Conservation (phyloP, 306 rosid species). For the Lathyrus sativus region DNA sequence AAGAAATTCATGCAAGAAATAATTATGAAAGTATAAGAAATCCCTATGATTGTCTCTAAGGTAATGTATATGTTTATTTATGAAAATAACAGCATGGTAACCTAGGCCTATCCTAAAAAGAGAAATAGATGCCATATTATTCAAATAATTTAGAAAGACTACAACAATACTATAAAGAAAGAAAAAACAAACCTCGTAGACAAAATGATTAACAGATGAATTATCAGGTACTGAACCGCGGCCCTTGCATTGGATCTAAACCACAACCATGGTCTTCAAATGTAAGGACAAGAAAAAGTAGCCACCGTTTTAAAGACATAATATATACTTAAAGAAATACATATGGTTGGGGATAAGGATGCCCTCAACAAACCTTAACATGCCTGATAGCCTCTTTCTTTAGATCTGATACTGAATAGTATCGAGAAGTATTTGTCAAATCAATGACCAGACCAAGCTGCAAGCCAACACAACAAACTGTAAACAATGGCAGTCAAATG, state of each 20-base stretch:
- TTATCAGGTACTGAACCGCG: conserved; percentile 90
- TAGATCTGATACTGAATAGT: conserved; percentile 76
- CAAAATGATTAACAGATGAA: conserved; percentile 80
- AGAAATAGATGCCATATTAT: conserved; percentile 31
- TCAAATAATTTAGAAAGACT: conserved; percentile 29
- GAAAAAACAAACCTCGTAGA: conserved; percentile 75
- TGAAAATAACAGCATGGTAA: conserved; percentile 20
- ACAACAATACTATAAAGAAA: conserved; percentile 33
- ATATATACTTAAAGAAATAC: conserved; percentile 11
- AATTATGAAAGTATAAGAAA: conserved; percentile 6
- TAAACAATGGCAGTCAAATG: conserved; percentile 29
- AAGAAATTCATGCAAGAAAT: conserved; percentile 11
- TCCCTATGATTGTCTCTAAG: conserved; percentile 18
- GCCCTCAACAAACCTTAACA: conserved; percentile 64
- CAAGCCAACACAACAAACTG: conserved; percentile 45
- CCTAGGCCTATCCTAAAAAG: conserved; percentile 5
- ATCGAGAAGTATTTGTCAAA: conserved; percentile 87
- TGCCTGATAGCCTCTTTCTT: conserved; percentile 96
- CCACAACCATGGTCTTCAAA: conserved; percentile 44
- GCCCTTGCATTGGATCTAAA: conserved; percentile 92
- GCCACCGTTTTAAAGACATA: conserved; percentile 22
- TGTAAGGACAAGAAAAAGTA: conserved; percentile 35
- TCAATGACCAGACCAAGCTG: conserved; percentile 99
- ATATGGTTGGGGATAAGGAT: conserved; percentile 24
- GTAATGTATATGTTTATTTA: conserved; percentile 7